Percentiles rank a stretch among this genome's conserved stretches.
Conservation (phyloP, 306 rosid species). For the Citrullus mucosospermus region DNA sequence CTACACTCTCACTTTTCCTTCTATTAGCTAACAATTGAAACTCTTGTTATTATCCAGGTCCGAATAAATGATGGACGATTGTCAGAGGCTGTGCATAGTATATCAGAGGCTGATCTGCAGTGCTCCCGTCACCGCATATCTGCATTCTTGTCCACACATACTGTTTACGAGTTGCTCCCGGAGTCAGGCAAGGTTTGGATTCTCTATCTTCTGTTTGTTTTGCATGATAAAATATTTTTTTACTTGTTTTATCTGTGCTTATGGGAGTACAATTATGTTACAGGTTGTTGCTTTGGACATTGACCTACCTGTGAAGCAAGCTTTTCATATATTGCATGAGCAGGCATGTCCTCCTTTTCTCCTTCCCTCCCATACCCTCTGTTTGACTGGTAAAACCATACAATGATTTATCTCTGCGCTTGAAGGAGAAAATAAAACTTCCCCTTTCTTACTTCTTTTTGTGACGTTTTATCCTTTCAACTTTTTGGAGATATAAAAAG, state of each 20-base stretch:
- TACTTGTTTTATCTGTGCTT: background rate
- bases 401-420: background rate
- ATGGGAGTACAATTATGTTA: conserved; percentile 17
- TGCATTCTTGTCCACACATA: conserved; percentile 56
- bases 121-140: conserved; percentile 71
- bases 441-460: background rate
- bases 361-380: background rate
- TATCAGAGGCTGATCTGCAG: conserved; percentile 72
- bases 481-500: background rate
- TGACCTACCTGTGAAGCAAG: conserved; percentile 92
- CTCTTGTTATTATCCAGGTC: conserved; percentile 37
- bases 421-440: background rate
- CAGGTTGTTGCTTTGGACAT: conserved; percentile 88
- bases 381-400: background rate
- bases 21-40: background rate
- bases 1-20: conserved; percentile 10
- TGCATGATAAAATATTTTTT: background rate
- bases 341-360: conserved; percentile 44
- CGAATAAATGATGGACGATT: conserved; percentile 51
- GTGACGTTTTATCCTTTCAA: background rate
- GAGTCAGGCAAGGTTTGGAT: conserved; percentile 99
- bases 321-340: conserved; percentile 89
- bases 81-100: conserved; percentile 47
- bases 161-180: conserved; percentile 87
- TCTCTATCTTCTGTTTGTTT: conserved; percentile 9